Evolutionary conservation across 768 basidiomycete species (phyloP).

Genomic region (Pisolithus microcarpus): DNA sequence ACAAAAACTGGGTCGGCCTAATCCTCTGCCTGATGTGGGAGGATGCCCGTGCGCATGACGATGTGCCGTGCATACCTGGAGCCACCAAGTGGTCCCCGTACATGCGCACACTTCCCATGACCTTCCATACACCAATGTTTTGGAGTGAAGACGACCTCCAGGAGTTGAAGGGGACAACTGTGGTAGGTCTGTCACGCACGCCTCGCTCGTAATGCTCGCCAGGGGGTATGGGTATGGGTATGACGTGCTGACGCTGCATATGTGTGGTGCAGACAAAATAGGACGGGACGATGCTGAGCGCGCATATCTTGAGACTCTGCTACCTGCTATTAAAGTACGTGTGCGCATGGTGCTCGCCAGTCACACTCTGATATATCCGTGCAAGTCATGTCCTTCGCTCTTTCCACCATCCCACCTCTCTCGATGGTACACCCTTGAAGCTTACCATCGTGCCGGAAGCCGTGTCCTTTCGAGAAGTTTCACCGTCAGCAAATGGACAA

Average conservation of each 20-base stretch:
- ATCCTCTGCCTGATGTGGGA: constrained; percentile 99
- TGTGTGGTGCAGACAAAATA: constrained; percentile 58
- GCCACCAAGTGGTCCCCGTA: constrained; percentile 17
- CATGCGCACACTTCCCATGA: constrained; percentile 46
- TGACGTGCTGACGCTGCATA: not conserved
- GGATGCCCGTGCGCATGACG: constrained; percentile 52
- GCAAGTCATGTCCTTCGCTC: constrained; percentile 62
- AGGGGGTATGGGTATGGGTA: not conserved
- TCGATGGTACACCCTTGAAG: constrained; percentile 55
- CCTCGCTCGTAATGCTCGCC: not conserved
- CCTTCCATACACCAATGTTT: constrained; percentile 91
- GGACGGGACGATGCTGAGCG: constrained; percentile 77
- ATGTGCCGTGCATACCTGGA: constrained; percentile 36
- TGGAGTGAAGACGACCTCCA: constrained; percentile 71
- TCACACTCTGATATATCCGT: not conserved
- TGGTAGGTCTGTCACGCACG: constrained; percentile 58
- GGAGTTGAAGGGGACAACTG: constrained; percentile 76
- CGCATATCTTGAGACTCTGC: constrained; percentile 57
- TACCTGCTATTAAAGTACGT: constrained; percentile 66
- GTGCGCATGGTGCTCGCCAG: not conserved
- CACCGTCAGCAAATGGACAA: constrained; percentile 58
- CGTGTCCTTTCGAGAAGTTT: constrained; percentile 92
- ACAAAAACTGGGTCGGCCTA: constrained; percentile 76
- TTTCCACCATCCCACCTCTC: constrained; percentile 48
- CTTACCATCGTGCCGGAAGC: constrained; percentile 86